Evolutionary conservation across 176 grass and related monocot species (phyloP), one percentile per base, ranked within the genome.

Genomic region (Thalia dealbata): DNA sequence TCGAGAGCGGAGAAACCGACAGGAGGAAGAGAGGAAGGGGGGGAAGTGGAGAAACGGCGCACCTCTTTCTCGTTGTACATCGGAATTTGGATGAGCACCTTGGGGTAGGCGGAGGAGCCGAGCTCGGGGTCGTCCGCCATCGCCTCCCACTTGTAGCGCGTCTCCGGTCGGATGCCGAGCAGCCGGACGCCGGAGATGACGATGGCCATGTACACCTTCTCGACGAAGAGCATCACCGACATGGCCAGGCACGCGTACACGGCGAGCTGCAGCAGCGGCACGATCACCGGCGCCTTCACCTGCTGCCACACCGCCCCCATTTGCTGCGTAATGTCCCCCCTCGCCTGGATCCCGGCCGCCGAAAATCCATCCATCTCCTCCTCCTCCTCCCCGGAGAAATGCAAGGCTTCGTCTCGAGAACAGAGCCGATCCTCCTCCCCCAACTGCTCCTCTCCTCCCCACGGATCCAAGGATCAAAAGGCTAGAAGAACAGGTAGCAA

Each of bases 21-120:
- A 13, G 45, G 45, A 8, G 45, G 45, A 8, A 13, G 45, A 9
- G 18, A 7, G 64, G 14, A 67, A 8, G 26, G 3, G 62, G 45
- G 26, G 3, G 62, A 30, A 13, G 15, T 16, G 28, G 64, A 19
- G 32, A 9, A n/a, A 56, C 9, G 54, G 54, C 18, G 7, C 21
- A 67, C 64, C 70, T 72, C 70, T 21, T 72, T 72, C 44, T 72
- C 70, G 50, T 72, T 72, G 70, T 54, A 72, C 70, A 72, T 72
- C 7, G 70, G 70, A 50, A 72, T 72, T 24, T 72, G 70, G 13
- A 72, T 19, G 70, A 72, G 70, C 13, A 72, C 70, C 70, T 35
- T 30, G 26, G 70, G 70, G 44, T 72, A 72, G 25, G 50, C 50
- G 24, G 70, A 27, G 15, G 12, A 55, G 46, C 70, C 70, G 48